A percentile compares a stretch with the other conserved stretches of the same genome.
Conservation (phyloP, 2,329 filamentous ascomycete genomes). For the Helicocarpus griseus region DNA sequence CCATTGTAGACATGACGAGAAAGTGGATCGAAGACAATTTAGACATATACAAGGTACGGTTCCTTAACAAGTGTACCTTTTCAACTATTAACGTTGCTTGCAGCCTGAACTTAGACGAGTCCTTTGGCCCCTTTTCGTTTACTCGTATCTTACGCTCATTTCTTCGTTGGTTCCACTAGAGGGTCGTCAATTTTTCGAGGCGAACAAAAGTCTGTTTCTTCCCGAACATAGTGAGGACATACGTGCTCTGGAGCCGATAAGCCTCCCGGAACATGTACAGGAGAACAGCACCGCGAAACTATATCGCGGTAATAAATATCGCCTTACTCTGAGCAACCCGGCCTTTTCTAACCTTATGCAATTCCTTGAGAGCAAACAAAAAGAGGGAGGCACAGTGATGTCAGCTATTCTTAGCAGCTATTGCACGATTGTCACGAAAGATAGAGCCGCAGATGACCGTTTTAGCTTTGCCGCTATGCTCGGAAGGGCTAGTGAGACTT, state of each 20-base stretch:
- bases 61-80: neutral
- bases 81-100: slow-evolving; percentile 5
- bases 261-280: slow-evolving; percentile 64
- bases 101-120: slow-evolving; percentile 80
- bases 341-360: slow-evolving; percentile 75
- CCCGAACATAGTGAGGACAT: slow-evolving; percentile 72
- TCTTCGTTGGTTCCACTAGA: slow-evolving; percentile 62
- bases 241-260: slow-evolving; percentile 62
- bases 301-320: slow-evolving; percentile 80
- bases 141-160: slow-evolving; percentile 77
- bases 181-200: slow-evolving; percentile 61
- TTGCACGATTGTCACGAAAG: slow-evolving; percentile 50
- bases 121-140: slow-evolving; percentile 88
- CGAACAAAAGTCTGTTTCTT: slow-evolving; percentile 61
- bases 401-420: slow-evolving; percentile 59
- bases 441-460: slow-evolving; percentile 48
- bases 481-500: slow-evolving; percentile 42
- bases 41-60: slow-evolving; percentile 75
- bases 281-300: slow-evolving; percentile 69
- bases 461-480: slow-evolving; percentile 52
- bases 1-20: slow-evolving; percentile 50
- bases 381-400: slow-evolving; percentile 69
- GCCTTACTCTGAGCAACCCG: slow-evolving; percentile 77
- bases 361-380: slow-evolving; percentile 78
- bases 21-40: slow-evolving; percentile 86